Base-by-base conservation (phyloP, 2,329 filamentous ascomycete species). In the Monilinia polystroma region DNA sequence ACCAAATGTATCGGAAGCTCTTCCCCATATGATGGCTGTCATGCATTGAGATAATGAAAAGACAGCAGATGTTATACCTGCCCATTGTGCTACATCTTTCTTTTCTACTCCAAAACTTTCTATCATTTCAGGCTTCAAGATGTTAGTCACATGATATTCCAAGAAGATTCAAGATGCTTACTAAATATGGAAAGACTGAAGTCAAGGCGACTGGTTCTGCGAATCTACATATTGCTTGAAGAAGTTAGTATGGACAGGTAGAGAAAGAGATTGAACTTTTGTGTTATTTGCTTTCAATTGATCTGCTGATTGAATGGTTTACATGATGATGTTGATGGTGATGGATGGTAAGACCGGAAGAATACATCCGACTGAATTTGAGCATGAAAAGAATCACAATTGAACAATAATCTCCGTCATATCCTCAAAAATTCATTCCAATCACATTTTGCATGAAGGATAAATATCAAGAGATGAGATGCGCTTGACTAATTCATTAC, bases 31-130 rank as follows among this genome's bases (percentile, higher is more conserved):
- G 1, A 94, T 85, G 23, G 89, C 90, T 7, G 90, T 91, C 23
- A 85, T 60, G 71, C 88, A 90, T 78, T 94, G 91, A 41, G 85
- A 83, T 14, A 92, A 77, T 2, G 90, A 91, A 77, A 93, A 92
- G 69, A 87, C 82, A 54, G 89, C 87, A 1, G 88, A 88, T 6
- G 88, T 90, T 66, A 92, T 80, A 63, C 90, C 90, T n/a, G 89
- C 90, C 89, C 90, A 94, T 80, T 88, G 90, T 53, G 91, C 90
- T 32, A 96, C 85, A 55, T 92, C 83, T 72, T 90, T 85, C 71
- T 87, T 84, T 10, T 85, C 82, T 20, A 96, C 82, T 12, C 90
- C 87, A 70, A 96, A 92, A 75, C 87, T 89, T 72, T 88, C 84
- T 66, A 96, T 90, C 90, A 96, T 95, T 78, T 93, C 90, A 14